Evolutionary conservation across 371 early-diverging fungal genomes (phyloP), one percentile per base, ranked within the genome.

Genomic region (Mucor sp.): DNA sequence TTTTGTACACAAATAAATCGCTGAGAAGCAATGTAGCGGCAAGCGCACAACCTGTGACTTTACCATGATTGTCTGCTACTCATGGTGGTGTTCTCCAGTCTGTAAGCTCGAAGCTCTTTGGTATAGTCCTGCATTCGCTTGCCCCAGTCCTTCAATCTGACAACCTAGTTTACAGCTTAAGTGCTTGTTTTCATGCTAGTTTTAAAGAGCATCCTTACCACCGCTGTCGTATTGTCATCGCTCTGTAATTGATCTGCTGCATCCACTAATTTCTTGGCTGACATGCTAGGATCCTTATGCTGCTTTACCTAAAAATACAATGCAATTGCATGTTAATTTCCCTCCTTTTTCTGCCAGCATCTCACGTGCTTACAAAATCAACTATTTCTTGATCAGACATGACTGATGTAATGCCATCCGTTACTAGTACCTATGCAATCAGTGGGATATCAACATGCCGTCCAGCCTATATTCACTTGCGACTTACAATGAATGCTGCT

Each of bases 361-460:
- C 15, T 37, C 23, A 17, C 47, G 69, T 58, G 60, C 86, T 80
- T 75, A 89, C 92, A 71, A 86, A 78, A 65, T 93, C 93, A 50
- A 91, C 84, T 17, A 93, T 84, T 73, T 93, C 93, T 72, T 93
- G 93, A 66, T 93, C 87, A 6, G 90, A 88, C 84, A 93, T 85
- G 17, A 91, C 93, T 33, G 89, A 81, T 7, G 89, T 87, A 56
- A 93, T 75, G 0, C 93, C 93, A 74, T 93, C 93, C 19, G 93
- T 89, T 32, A 90, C 80, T 37, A 93, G 58, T 9, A 89, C 81
- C 81, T 80, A 39, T 37, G 25, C 9, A 2, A n/a, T 25, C 11
- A 25, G 25, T 5, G 25, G n/a, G 19, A 15, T 53, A 27, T 53
- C 27, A 53, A 6, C 4, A 27, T 6, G 25, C 27, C 8, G 14